Conservation (phyloP, 2,329 filamentous ascomycete genomes). For the Pseudocercospora musae region DNA sequence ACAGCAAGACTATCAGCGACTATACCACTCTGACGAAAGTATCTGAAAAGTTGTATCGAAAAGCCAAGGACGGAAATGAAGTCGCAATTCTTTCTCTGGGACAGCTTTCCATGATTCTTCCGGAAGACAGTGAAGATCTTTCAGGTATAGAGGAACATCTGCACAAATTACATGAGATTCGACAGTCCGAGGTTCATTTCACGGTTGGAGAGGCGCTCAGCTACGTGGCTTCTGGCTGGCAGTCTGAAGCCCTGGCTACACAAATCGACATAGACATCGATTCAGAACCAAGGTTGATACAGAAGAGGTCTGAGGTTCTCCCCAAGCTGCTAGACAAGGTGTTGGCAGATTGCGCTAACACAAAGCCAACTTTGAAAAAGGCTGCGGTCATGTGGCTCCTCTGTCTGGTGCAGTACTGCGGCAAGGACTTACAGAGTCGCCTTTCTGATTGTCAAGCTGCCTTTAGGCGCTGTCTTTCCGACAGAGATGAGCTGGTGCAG, state of each 20-base stretch:
- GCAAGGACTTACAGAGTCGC: constrained; percentile 71
- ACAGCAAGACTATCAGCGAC: constrained; percentile 36
- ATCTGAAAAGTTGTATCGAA: constrained; percentile 60
- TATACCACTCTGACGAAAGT: constrained; percentile 38
- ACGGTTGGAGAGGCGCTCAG: constrained; percentile 84
- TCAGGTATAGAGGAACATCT: constrained; percentile 63
- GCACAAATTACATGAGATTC: constrained; percentile 76
- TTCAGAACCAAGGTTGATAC: constrained; percentile 34
- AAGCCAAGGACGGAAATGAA: constrained; percentile 77
- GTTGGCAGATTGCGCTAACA: constrained; percentile 72
- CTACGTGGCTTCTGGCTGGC: constrained; percentile 74
- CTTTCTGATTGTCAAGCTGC: constrained; percentile 78
- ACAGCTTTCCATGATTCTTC: constrained; percentile 64
- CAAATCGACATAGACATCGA: constrained; percentile 68
- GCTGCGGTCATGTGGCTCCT: constrained; percentile 95
- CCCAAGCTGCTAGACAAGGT: constrained; percentile 65
- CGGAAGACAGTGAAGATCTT: constrained; percentile 46
- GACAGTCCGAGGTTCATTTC: constrained; percentile 84
- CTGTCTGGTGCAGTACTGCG: constrained; percentile 85
- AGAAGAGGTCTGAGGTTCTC: constrained; percentile 42
- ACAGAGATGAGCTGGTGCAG: constrained; percentile 90
- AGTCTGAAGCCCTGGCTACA: constrained; percentile 72
- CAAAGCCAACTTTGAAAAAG: constrained; percentile 85
- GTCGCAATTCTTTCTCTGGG: constrained; percentile 79
- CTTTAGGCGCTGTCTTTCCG: constrained; percentile 82